A percentile compares a stretch with the other conserved stretches of the same genome.
These are phyloP conservation scores for Gastrodia elata DNA, from an alignment of 106 monocot genomes.

Conservation along the genomic window DNA sequence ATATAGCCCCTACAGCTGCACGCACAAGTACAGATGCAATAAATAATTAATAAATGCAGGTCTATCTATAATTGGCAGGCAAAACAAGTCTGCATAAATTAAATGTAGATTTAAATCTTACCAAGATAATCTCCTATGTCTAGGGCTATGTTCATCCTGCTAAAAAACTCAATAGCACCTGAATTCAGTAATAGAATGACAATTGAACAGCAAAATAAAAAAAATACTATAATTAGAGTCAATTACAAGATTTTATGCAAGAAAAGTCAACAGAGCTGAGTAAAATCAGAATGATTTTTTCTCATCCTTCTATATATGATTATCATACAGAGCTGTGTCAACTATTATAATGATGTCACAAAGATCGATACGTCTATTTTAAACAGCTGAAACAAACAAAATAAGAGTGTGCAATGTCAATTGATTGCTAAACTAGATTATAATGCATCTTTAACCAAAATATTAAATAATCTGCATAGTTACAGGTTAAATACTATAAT, in stretches of 20 bases:
- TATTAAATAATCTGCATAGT: not conserved
- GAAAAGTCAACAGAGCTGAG: not conserved
- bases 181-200: constrained; percentile 18
- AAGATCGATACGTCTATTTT: not conserved
- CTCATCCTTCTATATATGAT: not conserved
- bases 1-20: constrained; percentile 94
- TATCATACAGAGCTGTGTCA: not conserved
- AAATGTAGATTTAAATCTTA: constrained; percentile 21
- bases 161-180: constrained; percentile 68
- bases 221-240: not conserved
- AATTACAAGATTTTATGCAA: not conserved
- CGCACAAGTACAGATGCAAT: constrained; percentile 6
- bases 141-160: constrained; percentile 57
- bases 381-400: not conserved
- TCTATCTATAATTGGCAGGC: not conserved
- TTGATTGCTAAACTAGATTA: not conserved
- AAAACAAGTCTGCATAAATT: not conserved
- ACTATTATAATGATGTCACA: not conserved
- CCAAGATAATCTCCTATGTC: constrained; percentile 84
- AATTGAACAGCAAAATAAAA: not conserved
- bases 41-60: constrained; percentile 1
- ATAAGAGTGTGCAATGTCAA: not conserved
- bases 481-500: not conserved
- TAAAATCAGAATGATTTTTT: not conserved
- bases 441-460: not conserved